phyloP scores from a whole-genome alignment of 1,284 basidiomycete species.

The Phaffia rhodozyma region DNA sequence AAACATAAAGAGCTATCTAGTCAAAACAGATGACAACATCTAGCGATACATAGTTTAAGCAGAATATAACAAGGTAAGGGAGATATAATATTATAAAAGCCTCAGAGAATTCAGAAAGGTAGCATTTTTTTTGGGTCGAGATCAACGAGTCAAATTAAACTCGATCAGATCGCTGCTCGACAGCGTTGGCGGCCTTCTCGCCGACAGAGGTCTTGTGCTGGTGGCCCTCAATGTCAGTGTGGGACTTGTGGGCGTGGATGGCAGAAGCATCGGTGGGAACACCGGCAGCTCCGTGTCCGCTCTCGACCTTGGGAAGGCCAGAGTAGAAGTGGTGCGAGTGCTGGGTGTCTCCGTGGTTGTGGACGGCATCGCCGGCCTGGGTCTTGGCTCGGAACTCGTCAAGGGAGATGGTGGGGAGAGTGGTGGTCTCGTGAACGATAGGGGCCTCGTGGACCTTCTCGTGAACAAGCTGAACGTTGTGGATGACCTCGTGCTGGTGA shows the following conservation, averaged over 20 bases:
- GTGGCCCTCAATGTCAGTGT: conserved; percentile 2
- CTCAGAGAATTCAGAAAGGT: too few species aligned
- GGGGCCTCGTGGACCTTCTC: neutral
- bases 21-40: too few species aligned
- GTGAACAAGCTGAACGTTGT: neutral
- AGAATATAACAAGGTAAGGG: too few species aligned
- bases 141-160: too few species aligned
- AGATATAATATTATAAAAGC: too few species aligned
- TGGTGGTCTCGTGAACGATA: neutral
- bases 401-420: neutral
- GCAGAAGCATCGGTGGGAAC: conserved; percentile 1
- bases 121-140: too few species aligned
- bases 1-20: too few species aligned
- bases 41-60: too few species aligned
- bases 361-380: conserved; percentile 21
- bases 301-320: conserved; percentile 28
- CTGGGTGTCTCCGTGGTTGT: conserved; percentile 25
- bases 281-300: conserved; percentile 14
- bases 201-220: neutral
- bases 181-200: neutral
- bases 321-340: conserved; percentile 33
- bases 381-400: conserved; percentile 20
- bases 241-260: neutral
- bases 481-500: neutral
- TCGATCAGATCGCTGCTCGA: neutral